Evolutionary conservation across 2,329 filamentous ascomycete species (phyloP).

Genomic region (Phialocephala sp.): DNA sequence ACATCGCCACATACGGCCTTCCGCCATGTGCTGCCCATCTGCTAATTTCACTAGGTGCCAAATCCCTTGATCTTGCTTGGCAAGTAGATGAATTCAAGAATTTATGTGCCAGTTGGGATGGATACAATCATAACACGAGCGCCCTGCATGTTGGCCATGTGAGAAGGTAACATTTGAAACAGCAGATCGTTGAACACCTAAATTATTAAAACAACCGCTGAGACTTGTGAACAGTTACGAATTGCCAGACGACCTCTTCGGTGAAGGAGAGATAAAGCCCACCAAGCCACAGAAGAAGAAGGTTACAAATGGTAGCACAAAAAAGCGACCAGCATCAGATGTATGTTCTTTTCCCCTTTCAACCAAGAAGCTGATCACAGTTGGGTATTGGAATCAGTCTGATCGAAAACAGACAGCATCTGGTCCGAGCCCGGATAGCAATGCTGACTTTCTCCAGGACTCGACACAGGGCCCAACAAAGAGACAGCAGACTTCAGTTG

Average conservation of each 20-base stretch:
- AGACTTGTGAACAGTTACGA: constrained; percentile 65
- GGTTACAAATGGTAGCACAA: constrained; percentile 26
- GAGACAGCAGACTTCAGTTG: constrained; percentile 43
- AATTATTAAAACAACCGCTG: constrained; percentile 30
- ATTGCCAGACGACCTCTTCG: constrained; percentile 89
- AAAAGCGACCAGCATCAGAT: constrained; percentile 38
- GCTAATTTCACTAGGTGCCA: constrained; percentile 59
- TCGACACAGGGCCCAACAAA: constrained; percentile 37
- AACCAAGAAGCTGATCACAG: constrained; percentile 22
- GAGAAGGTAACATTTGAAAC: constrained; percentile 67
- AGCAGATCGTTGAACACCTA: constrained; percentile 15
- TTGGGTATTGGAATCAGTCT: constrained; percentile 13
- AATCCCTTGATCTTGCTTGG: constrained; percentile 77
- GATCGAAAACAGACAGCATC: constrained; percentile 13
- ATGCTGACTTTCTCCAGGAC: constrained; percentile 40
- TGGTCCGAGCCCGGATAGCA: constrained; percentile 5
- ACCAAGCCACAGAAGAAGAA: constrained; percentile 40
- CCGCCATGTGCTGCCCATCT: constrained; percentile 33
- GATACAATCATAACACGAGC: constrained; percentile 76
- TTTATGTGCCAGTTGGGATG: constrained; percentile 77
- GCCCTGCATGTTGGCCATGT: constrained; percentile 76
- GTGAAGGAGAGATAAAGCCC: constrained; percentile 76
- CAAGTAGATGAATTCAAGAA: constrained; percentile 87
- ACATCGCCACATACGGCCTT: background rate
- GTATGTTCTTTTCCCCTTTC: constrained; percentile 38